phyloP scores from a whole-genome alignment of 1,284 basidiomycete genomes.

The Trichosporon sp. region DNA sequence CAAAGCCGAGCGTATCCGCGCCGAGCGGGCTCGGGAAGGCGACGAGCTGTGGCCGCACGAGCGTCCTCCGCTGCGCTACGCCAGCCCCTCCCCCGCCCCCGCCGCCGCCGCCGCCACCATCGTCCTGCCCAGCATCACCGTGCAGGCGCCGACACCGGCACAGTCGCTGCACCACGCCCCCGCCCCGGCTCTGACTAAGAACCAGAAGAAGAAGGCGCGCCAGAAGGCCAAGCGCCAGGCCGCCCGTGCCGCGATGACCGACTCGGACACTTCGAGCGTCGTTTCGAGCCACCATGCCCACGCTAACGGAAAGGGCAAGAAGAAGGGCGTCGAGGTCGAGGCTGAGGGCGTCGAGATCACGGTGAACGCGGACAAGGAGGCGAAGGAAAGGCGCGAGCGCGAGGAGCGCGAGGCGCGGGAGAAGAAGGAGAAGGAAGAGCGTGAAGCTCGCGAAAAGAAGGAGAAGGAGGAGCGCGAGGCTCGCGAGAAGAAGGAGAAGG shows the following conservation, averaged over 20 bases:
- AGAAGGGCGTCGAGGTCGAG: conserved; percentile 13
- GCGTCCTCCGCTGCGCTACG: conserved; percentile 3
- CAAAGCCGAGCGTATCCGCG: conserved; percentile 16
- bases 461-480: conserved; percentile 7
- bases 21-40: conserved; percentile 1
- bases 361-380: conserved; percentile 17
- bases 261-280: conserved; percentile 1
- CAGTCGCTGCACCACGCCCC: conserved; percentile 8
- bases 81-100: background rate
- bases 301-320: background rate
- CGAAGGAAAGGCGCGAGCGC: background rate
- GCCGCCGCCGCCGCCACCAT: conserved; percentile 3
- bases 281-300: background rate
- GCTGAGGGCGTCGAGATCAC: conserved; percentile 9
- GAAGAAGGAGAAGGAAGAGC: conserved; percentile 1
- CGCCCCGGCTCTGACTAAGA: background rate
- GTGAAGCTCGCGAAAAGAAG: background rate
- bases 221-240: conserved; percentile 9
- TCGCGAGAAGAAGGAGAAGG: background rate
- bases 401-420: conserved; percentile 14
- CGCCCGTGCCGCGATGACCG: background rate
- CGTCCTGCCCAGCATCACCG: conserved; percentile 3
- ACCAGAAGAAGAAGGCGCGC: conserved; percentile 17
- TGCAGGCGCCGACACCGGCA: conserved; percentile 8
- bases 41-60: conserved; percentile 14